These are phyloP conservation scores for Raphanus raphanistrum DNA, from an alignment of 345 rosid species.

Conservation along the genomic window DNA sequence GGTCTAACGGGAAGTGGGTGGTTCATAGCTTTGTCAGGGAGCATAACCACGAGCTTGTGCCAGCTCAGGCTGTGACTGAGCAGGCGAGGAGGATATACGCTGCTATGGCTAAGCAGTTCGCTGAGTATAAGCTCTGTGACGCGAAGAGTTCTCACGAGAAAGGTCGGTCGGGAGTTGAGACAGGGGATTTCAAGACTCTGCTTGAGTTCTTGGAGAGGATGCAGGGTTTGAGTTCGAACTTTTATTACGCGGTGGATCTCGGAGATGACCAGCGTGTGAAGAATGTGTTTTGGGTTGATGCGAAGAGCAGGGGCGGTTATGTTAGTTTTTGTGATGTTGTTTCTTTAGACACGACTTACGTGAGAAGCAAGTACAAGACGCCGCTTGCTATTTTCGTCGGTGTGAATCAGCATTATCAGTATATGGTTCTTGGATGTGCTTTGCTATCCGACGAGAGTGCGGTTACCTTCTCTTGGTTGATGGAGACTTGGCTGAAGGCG, in stretches of 20 bases:
- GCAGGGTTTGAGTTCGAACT: constrained; percentile 58
- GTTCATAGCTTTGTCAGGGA: constrained; percentile 68
- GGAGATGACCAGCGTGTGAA: constrained; percentile 62
- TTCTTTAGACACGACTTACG: constrained; percentile 54
- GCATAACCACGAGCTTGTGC: constrained; percentile 73
- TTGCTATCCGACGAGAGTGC: constrained; percentile 57
- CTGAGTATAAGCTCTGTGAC: constrained; percentile 38
- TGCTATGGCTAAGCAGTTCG: constrained; percentile 71
- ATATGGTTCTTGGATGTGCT: constrained; percentile 66
- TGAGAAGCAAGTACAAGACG: constrained; percentile 65
- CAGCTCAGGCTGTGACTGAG: constrained; percentile 77
- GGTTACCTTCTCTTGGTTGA: constrained; percentile 58
- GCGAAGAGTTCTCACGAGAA: no score
- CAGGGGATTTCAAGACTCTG: constrained; percentile 50
- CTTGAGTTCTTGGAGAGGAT: constrained; percentile 54
- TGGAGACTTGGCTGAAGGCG: constrained; percentile 67
- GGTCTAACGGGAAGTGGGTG: constrained; percentile 69
- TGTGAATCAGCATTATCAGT: constrained; percentile 69
- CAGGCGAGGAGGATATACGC: constrained; percentile 71
- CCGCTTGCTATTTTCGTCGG: constrained; percentile 64
- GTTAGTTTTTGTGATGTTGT: constrained; percentile 60
- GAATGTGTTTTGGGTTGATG: constrained; percentile 66
- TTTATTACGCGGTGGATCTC: constrained; percentile 61
- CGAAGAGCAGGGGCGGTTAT: constrained; percentile 64
- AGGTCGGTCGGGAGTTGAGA: constrained; percentile 51